phyloP scores from a whole-genome alignment of 2,329 filamentous ascomycete genomes.

The Thelonectria discophora region DNA sequence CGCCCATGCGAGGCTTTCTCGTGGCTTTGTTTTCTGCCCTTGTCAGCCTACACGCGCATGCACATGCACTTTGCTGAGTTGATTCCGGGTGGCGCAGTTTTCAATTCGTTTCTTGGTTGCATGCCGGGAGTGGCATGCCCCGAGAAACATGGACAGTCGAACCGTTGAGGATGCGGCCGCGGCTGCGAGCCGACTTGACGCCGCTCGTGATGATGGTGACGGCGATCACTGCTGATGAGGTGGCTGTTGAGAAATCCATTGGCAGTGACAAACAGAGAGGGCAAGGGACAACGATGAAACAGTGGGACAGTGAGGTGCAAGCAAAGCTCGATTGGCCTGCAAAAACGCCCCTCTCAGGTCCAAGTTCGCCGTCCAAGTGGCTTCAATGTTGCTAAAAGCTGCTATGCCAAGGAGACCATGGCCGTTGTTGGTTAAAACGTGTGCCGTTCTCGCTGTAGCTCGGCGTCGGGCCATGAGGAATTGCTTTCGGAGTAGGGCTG shows the following conservation, averaged over 20 bases:
- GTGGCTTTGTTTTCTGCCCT: neutral
- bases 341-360: neutral
- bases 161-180: no score
- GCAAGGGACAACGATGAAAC: constrained; percentile 18
- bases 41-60: constrained; percentile 22
- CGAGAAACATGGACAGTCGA: no score
- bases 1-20: constrained; percentile 16
- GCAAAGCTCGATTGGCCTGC: constrained; percentile 7
- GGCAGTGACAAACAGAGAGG: constrained; percentile 10
- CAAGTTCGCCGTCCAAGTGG: constrained; percentile 4
- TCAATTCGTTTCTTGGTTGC: constrained; percentile 7
- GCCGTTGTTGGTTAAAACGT: constrained; percentile 10
- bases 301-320: constrained; percentile 5
- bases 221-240: neutral
- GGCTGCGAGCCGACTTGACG: no score
- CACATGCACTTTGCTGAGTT: neutral
- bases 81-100: constrained; percentile 16
- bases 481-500: constrained; percentile 9
- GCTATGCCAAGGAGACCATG: neutral
- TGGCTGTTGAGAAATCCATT: constrained; percentile 7
- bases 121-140: constrained; percentile 3
- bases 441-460: neutral
- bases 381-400: constrained; percentile 1
- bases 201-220: neutral
- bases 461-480: constrained; percentile 10